A percentile compares a stretch with the other conserved stretches of the same genome.
phyloP scores from a whole-genome alignment of 2,329 filamentous ascomycete genomes.

The Paracorniculantispora psalliotae region DNA sequence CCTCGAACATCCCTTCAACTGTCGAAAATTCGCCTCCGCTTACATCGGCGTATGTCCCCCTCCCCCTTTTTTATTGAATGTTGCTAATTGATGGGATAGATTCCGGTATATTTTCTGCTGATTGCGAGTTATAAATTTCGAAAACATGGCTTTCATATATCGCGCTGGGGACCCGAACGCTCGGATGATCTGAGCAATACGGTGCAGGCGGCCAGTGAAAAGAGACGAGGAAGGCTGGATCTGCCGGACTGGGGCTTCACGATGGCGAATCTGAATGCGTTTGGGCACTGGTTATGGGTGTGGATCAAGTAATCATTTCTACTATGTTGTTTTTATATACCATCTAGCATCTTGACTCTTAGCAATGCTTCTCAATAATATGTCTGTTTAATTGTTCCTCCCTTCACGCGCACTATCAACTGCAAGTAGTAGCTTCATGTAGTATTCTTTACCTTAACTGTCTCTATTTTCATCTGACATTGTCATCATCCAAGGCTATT shows the following conservation, averaged over 20 bases:
- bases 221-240: conserved; percentile 31
- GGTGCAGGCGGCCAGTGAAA: conserved; percentile 29
- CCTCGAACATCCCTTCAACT: conserved; percentile 29
- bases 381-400: not conserved
- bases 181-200: conserved; percentile 33
- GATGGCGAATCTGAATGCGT: conserved; percentile 24
- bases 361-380: not conserved
- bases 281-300: conserved; percentile 32
- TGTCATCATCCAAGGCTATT: too few species aligned
- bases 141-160: conserved; percentile 29
- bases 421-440: too few species aligned
- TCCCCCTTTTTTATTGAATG: not conserved
- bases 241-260: conserved; percentile 31
- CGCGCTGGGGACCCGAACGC: conserved; percentile 31
- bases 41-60: conserved; percentile 33
- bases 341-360: too few species aligned
- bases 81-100: conserved; percentile 16
- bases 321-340: not conserved
- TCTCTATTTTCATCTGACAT: too few species aligned
- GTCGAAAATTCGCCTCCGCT: conserved; percentile 31
- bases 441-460: too few species aligned
- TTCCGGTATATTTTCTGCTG: conserved; percentile 32
- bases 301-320: conserved; percentile 28
- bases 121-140: conserved; percentile 34
- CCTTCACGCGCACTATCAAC: too few species aligned